phyloP scores from a whole-genome alignment of 495 filamentous ascomycete species.

The Lepraria neglecta region DNA sequence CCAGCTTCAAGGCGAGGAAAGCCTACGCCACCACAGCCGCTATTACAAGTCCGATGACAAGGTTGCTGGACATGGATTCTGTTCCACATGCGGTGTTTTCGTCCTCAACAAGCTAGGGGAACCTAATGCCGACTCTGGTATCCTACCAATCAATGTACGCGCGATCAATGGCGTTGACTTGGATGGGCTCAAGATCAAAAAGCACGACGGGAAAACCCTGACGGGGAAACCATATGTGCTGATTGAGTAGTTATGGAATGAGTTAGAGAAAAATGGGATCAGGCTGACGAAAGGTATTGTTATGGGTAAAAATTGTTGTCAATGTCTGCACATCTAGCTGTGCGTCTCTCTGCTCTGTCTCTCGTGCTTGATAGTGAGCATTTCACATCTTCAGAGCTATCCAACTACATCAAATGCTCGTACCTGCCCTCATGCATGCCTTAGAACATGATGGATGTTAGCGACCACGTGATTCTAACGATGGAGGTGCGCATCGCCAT shows the following conservation, averaged over 20 bases:
- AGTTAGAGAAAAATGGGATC: neutral
- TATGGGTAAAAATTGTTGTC: neutral
- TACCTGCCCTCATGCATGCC: no score
- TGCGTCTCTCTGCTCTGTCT: no score
- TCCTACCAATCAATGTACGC: conserved; percentile 2
- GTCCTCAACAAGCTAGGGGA: neutral
- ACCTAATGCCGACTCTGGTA: rapidly evolving
- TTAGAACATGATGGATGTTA: no score
- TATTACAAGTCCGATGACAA: neutral
- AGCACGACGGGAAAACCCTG: neutral
- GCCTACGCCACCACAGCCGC: neutral
- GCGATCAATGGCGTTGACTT: conserved; percentile 6
- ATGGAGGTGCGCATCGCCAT: no score
- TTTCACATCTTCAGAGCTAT: no score
- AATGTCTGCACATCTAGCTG: no score
- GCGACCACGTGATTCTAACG: no score
- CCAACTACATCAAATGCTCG: no score
- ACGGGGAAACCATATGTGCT: neutral
- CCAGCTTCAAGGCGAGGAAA: neutral
- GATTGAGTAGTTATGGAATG: neutral
- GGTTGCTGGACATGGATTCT: conserved; percentile 1
- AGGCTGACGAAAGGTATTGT: neutral
- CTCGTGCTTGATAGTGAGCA: no score
- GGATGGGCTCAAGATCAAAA: neutral
- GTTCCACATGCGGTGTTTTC: conserved; percentile 10